Base-by-base conservation (phyloP, 371 early-diverging fungal species). In the Globomyces sp. region DNA sequence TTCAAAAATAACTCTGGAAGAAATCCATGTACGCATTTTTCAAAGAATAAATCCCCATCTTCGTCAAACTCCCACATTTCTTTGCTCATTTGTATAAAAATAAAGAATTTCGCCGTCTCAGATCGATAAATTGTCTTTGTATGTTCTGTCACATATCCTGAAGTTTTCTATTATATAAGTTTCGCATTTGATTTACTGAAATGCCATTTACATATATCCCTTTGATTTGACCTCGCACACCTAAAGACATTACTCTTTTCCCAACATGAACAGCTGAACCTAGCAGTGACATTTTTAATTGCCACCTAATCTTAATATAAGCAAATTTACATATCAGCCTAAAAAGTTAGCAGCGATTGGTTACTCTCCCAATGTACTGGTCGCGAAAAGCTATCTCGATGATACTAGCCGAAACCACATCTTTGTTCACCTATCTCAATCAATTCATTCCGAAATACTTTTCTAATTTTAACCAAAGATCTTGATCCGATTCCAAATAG, bases 21-120 rank as follows among this genome's bases (percentile, higher is more conserved):
- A 71, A 96, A 94, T 50, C 90, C 89, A 68, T 91, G 87, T 42
- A 95, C 86, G 1, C 89, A 91, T 74, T 92, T 93, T 76, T 94
- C 96, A 74, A 89, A 92, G 71, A 88, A 92, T 34, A 95, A 80
- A 66, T 95, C 92, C 3, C 96, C 96, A 70, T 96, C 96, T 67
- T 96, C 95, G 62, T 92, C 95, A 79, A 95, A 96, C 48, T 94
- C 91, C 92, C 92, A 92, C 94, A 96, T 94, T 78, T 97, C 98
- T 47, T 87, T 86, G 40, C 90, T 90, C 90, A 98, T 90, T 76
- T 98, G 97, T 43, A 98, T 86, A 71, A 96, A 92, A 10, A 98
- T 79, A 75, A 93, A 94, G 67, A 87, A 90, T 64, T 93, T 91
- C 2, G 96, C 94, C 0, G 96, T 93, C 66, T 94, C 94, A 4